These are phyloP conservation scores for Heliocybe sulcata DNA, from an alignment of 1,284 basidiomycete species.

Conservation along the genomic window DNA sequence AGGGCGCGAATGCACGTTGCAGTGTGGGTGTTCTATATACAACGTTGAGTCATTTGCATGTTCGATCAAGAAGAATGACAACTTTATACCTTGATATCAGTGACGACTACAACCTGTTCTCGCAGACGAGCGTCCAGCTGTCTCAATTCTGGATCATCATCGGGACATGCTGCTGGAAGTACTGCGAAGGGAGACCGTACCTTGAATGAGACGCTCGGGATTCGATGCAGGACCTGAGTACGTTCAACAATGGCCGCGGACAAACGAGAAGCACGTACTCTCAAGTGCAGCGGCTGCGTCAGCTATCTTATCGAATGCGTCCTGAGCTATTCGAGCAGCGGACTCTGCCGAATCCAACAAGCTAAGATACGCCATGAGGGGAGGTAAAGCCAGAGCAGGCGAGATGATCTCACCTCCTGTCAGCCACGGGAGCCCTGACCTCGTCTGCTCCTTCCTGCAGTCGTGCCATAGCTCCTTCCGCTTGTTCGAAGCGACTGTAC, in stretches of 20 bases:
- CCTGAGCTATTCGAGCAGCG: constrained; percentile 46
- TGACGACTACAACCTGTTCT: constrained; percentile 48
- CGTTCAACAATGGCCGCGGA: neutral
- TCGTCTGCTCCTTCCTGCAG: constrained; percentile 53
- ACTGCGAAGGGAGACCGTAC: constrained; percentile 23
- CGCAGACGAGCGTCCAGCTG: constrained; percentile 56
- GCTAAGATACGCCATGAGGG: constrained; percentile 24
- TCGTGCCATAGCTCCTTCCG: constrained; percentile 44
- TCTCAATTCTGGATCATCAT: constrained; percentile 42
- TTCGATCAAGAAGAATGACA: neutral
- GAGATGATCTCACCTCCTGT: constrained; percentile 36
- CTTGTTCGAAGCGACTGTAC: constrained; percentile 39
- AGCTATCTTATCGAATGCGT: constrained; percentile 47
- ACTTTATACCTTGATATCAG: constrained; percentile 47
- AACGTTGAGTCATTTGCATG: neutral
- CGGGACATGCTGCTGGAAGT: neutral
- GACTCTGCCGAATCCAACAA: constrained; percentile 52
- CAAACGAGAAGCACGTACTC: constrained; percentile 26
- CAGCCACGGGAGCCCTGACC: constrained; percentile 42
- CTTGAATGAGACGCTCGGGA: constrained; percentile 46
- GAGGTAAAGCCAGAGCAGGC: constrained; percentile 5
- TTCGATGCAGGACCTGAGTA: constrained; percentile 38
- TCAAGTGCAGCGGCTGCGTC: constrained; percentile 46
- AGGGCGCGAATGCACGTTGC: constrained; percentile 61
- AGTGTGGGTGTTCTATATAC: constrained; percentile 66